These are phyloP conservation scores for Mortierella sp. DNA, from an alignment of 371 early-diverging fungal genomes.

Conservation along the genomic window DNA sequence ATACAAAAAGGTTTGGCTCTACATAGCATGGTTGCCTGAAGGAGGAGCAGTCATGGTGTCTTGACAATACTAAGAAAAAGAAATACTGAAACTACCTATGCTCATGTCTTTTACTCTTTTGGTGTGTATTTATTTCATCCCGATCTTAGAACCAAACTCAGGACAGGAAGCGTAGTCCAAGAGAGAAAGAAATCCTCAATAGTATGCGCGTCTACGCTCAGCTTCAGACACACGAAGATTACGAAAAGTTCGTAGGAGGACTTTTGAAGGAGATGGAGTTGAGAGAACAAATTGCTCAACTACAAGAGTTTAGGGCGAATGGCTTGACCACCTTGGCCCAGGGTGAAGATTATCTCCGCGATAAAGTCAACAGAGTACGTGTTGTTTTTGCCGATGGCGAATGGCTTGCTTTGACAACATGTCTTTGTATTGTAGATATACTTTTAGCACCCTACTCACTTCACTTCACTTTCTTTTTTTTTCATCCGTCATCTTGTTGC, in stretches of 20 bases:
- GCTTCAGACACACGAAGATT: constrained; percentile 86
- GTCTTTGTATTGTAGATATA: neutral
- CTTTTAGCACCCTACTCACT: no score
- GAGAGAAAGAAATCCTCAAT: constrained; percentile 84
- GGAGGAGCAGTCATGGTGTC: no score
- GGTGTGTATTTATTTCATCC: neutral
- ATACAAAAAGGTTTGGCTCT: constrained; percentile 70
- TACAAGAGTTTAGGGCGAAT: constrained; percentile 92
- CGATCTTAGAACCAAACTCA: constrained; percentile 64
- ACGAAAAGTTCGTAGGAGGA: constrained; percentile 84
- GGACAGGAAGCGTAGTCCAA: constrained; percentile 86
- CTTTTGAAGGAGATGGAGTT: constrained; percentile 78
- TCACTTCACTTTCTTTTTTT: neutral
- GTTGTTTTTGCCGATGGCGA: neutral
- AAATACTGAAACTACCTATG: neutral
- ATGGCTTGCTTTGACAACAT: neutral
- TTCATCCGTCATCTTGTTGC: no score
- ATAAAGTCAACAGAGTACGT: constrained; percentile 60
- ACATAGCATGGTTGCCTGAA: no score
- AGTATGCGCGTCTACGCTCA: constrained; percentile 91
- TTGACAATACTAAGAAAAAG: no score
- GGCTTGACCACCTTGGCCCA: constrained; percentile 85
- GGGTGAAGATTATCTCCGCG: constrained; percentile 77
- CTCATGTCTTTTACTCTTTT: neutral
- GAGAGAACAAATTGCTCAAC: constrained; percentile 81